Evolutionary conservation across 768 basidiomycete species (phyloP).

Genomic region (Hortiboletus flavorubellus): DNA sequence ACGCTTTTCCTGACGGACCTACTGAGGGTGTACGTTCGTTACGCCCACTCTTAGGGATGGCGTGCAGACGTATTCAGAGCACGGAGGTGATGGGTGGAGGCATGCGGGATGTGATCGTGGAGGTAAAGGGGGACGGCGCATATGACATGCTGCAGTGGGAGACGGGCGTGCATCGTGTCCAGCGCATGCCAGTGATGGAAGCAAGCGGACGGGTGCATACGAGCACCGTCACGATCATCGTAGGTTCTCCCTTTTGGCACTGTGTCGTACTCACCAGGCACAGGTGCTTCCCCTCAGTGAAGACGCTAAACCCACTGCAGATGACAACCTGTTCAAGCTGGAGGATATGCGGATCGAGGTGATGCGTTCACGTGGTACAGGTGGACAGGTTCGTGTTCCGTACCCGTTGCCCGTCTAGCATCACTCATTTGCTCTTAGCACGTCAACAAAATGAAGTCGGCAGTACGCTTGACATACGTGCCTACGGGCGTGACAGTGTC

Average conservation of each 20-base stretch:
- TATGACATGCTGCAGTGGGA: slow-evolving; percentile 86
- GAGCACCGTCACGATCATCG: slow-evolving; percentile 84
- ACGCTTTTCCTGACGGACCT: slow-evolving; percentile 77
- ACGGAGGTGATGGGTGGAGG: slow-evolving; percentile 62
- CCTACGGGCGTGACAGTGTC: slow-evolving; percentile 94
- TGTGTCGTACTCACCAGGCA: background rate
- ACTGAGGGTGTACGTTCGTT: slow-evolving; percentile 76
- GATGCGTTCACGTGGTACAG: slow-evolving; percentile 95
- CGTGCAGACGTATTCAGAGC: slow-evolving; percentile 55
- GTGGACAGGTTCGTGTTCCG: slow-evolving; percentile 72
- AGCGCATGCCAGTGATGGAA: slow-evolving; percentile 90
- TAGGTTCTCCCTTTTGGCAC: slow-evolving; percentile 35
- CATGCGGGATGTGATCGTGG: slow-evolving; percentile 72
- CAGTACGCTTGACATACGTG: slow-evolving; percentile 88
- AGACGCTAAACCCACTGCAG: slow-evolving; percentile 48
- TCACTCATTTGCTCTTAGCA: slow-evolving; percentile 48
- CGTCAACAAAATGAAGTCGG: slow-evolving; percentile 98
- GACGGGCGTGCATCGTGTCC: slow-evolving; percentile 94
- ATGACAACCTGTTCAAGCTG: slow-evolving; percentile 73
- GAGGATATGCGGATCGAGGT: slow-evolving; percentile 90
- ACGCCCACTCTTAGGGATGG: slow-evolving; percentile 58
- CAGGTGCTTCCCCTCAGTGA: slow-evolving; percentile 83
- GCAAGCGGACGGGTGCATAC: slow-evolving; percentile 86
- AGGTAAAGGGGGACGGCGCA: slow-evolving; percentile 71
- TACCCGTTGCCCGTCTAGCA: background rate